Percentiles rank a stretch among this genome's conserved stretches.
phyloP scores from a whole-genome alignment of 305 asterid species.

The Plantago coronopus region DNA sequence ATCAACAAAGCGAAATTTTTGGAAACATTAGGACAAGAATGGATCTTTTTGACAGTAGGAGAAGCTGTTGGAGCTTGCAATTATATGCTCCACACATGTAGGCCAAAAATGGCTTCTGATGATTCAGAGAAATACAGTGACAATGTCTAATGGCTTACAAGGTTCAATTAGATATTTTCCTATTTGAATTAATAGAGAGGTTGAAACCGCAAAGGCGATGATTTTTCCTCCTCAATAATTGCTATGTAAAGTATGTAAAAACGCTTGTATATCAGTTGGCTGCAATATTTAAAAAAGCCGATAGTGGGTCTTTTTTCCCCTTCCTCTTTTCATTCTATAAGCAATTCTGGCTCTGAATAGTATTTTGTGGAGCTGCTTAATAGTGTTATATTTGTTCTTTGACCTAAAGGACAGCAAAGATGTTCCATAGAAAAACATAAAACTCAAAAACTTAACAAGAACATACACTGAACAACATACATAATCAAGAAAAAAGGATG shows the following conservation, averaged over 20 bases:
- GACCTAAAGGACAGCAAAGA: no score
- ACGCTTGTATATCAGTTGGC: conserved; percentile 4
- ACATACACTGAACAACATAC: no score
- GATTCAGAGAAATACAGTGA: conserved; percentile 45
- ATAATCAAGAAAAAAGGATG: no score
- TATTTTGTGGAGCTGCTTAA: neutral
- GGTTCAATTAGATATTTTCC: neutral
- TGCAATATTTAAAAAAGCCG: neutral
- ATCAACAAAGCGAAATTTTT: conserved; percentile 59
- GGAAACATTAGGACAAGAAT: conserved; percentile 70
- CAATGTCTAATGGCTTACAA: conserved; percentile 30
- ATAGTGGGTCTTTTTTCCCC: no score
- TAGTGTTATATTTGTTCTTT: no score
- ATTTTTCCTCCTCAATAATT: conserved; percentile 15
- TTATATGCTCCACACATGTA: conserved; percentile 64
- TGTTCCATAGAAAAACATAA: no score
- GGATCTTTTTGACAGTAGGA: conserved; percentile 81
- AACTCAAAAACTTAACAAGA: no score
- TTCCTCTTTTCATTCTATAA: neutral
- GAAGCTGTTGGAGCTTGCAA: conserved; percentile 87
- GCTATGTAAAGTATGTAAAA: conserved; percentile 8
- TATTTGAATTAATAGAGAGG: conserved; percentile 6
- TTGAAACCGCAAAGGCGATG: conserved; percentile 13
- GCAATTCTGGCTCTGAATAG: neutral
- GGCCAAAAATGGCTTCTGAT: conserved; percentile 33